These are phyloP conservation scores for Oryza meridionalis DNA, from an alignment of 176 grass and related monocot species.

Conservation along the genomic window DNA sequence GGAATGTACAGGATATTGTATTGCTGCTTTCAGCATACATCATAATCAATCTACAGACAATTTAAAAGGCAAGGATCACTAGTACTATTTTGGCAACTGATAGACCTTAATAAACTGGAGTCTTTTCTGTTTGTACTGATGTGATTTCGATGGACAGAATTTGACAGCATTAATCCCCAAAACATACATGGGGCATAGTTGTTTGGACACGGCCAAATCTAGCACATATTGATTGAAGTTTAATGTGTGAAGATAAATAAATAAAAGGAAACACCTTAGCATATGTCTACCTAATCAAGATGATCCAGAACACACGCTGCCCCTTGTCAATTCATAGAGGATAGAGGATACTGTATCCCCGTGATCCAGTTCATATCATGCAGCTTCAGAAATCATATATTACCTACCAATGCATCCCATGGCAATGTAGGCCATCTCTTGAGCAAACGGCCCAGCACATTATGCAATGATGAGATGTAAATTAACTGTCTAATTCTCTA, in stretches of 20 bases:
- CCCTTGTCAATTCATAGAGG: background rate
- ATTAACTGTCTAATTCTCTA: background rate
- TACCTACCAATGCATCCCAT: background rate
- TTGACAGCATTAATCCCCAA: background rate
- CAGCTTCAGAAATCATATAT: background rate
- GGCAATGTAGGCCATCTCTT: background rate
- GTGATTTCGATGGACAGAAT: background rate
- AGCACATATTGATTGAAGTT: background rate
- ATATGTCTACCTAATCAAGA: background rate
- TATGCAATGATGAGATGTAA: background rate
- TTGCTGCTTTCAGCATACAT: background rate
- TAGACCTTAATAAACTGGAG: background rate
- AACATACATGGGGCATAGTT: background rate
- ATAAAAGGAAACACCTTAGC: background rate
- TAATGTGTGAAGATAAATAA: slow-evolving; percentile 7
- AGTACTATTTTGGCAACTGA: background rate
- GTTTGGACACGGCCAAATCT: background rate
- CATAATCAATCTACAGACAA: background rate
- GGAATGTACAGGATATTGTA: slow-evolving; percentile 23
- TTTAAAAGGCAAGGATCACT: background rate
- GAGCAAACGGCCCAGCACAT: background rate
- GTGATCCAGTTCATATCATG: slow-evolving; percentile 1
- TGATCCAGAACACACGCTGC: background rate
- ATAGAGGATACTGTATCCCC: background rate
- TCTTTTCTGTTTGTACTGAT: background rate